Base-by-base conservation (phyloP, 345 rosid genomes). In the Gossypium raimondii region DNA sequence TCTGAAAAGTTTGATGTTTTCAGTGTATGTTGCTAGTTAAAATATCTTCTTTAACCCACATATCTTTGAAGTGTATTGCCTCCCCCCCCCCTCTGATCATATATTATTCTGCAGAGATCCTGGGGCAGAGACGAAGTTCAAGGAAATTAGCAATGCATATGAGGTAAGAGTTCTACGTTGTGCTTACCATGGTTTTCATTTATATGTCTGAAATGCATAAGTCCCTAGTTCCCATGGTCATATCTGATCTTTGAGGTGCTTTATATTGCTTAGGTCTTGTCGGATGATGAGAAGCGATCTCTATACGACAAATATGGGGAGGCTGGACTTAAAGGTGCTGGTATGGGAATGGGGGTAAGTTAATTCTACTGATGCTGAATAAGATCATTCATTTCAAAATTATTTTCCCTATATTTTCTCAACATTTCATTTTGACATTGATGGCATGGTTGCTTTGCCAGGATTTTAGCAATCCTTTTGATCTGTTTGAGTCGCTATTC, bases 331-430 rank as follows among this genome's bases (percentile, higher is more conserved):
- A 96, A 93, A 85, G 98, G 98, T 76, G 92, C 93, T 75, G 97
- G 95, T 70, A 86, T 93, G 97, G 99, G 94, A 82, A 88, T 81
- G 90, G 98, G 98, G 93, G 97, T 94, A 88, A 85, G 97, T 85
- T 60, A 45, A 45, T 56, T 75, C 59, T 27, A 53, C 22, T 17
- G 20, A 10, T 59, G 50, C 55, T 47, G 12, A 56, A 75, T 58
- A 20, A 67, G 65, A 45, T 75, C 12, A 53, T 44, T 67, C 7
- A 22, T 57, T 75, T 38, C n/a, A 12, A 44, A 13, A 18, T 16
- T n/a, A 4, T 43, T 27, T 43, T 10, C 18, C 67, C 22, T 70
- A 17, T 7, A 27, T 29, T 69, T 69, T 27, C 59, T 69, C 60
- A 17, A 70, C 55, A 16, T 34, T 56, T 52, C 24, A 27, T 50